Evolutionary conservation across 371 early-diverging fungal genomes (phyloP), one percentile per base, ranked within the genome.

Genomic region (Basidiobolus meristosporus): DNA sequence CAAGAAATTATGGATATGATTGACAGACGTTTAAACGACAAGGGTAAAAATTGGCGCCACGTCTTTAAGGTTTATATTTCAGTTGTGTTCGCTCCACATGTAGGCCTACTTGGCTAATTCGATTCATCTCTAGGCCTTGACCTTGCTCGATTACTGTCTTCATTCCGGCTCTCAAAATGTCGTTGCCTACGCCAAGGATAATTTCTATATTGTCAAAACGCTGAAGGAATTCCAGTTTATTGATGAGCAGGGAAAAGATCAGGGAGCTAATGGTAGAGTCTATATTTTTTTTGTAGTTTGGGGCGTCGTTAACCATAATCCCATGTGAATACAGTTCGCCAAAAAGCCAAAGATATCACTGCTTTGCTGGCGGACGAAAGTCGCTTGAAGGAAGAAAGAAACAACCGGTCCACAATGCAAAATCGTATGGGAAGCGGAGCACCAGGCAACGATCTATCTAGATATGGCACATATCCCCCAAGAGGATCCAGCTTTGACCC

Each of bases 31-130:
- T 55, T 97, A 51, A 92, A 95, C 52, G 96, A 95, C 59, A 76
- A 81, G 45, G 98, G 98, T 12, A 90, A 88, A 62, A 80, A 91
- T 64, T 97, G 98, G 98, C 67, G 95, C 35, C 98, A 97, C 57
- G 95, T 97, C 14, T 92, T 81, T 59, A 97, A 96, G 72, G 90
- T 77, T 61, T 30, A 18, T 30, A 17, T 28, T 31, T 34, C 41
- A 26, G 34, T 31, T n/a, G 7, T 2, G 10, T 22, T 14, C 28
- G 5, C 39, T 31, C 32, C 23, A 21, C 19, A 31, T 41, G 22
- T 29, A 21, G 14, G 42, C 31, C 12, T 17, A 39, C 39, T 20
- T 26, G 16, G 29, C 31, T 35, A n/a, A 38, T 36, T 35, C 26
- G 38, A 34, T 37, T 36, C 38, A 39, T 23, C 17, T 38, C 10